Percentiles rank a stretch among this genome's conserved stretches.
Conservation (phyloP, 805 yeast genomes). For the Sungouiella blattae region DNA sequence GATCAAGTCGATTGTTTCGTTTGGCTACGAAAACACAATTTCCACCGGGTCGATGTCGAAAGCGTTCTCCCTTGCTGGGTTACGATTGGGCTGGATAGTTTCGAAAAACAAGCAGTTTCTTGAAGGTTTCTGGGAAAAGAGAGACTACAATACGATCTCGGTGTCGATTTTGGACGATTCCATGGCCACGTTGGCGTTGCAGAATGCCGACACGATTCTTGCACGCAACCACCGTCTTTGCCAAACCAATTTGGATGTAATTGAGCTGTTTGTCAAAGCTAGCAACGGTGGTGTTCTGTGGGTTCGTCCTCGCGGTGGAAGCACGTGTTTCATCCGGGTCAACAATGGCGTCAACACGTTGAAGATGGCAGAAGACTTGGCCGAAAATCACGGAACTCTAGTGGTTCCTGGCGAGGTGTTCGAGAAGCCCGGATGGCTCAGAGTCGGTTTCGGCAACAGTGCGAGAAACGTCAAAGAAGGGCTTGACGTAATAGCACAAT, state of each 20-base stretch:
- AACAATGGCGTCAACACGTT: constrained; percentile 25
- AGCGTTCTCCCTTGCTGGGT: constrained; percentile 52
- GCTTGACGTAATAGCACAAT: constrained; percentile 19
- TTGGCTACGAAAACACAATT: constrained; percentile 41
- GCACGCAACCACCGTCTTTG: constrained; percentile 41
- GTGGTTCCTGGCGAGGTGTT: constrained; percentile 48
- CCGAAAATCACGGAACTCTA: constrained; percentile 30
- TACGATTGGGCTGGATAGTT: constrained; percentile 52
- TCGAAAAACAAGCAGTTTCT: constrained; percentile 29
- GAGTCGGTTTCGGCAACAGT: constrained; percentile 50
- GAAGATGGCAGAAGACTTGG: constrained; percentile 33
- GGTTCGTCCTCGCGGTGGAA: constrained; percentile 47
- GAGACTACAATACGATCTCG: constrained; percentile 52
- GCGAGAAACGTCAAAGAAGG: constrained; percentile 33
- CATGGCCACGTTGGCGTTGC: constrained; percentile 42
- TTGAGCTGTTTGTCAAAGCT: constrained; percentile 30
- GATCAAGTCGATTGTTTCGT: constrained; percentile 34
- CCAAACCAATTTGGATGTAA: constrained; percentile 28
- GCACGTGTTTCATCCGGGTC: constrained; percentile 42
- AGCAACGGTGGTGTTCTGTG: constrained; percentile 33
- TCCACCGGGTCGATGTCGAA: constrained; percentile 53
- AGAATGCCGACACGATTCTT: constrained; percentile 30
- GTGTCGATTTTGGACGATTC: constrained; percentile 46
- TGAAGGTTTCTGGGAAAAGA: constrained; percentile 30
- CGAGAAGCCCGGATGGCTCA: constrained; percentile 33